Evolutionary conservation across 2,329 filamentous ascomycete species (phyloP), one percentile per base, ranked within the genome.

Genomic region (Verticillium alfalfae): DNA sequence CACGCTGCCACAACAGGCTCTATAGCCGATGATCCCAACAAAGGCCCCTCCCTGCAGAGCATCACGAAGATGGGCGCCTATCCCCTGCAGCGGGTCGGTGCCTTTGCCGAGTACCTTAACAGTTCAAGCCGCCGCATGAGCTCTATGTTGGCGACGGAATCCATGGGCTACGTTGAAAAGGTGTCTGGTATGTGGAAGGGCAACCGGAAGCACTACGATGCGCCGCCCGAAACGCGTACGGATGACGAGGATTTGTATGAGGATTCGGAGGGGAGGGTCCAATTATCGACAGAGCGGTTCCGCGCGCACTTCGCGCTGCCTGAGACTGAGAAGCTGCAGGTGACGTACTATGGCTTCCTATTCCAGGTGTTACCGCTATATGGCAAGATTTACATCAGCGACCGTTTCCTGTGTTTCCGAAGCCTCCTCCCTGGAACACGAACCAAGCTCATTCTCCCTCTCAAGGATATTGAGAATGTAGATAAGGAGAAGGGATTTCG

Each of bases 171-270:
- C 71, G 89, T 97, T 37, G 93, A 96, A 71, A 98, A 97, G 74
- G 93, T 98, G 0, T 96, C 94, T 0, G 94, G 93, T 41, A 98
- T 98, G 91, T 95, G 95, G 87, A 91, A 93, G 67, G 95, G 95
- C 38, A 92, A 92, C 13, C 88, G 89, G 68, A 93, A 89, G 69
- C 94, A 98, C 74, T 99, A 98, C 69, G 88, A 89, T 58, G 90
- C 85, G 54, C 81, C 81, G 2, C 73, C 77, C 55, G 82, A 78
- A 26, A 75, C 83, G 52, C 78, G 76, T 36, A 78, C 79, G 2
- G 83, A 87, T 55, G 83, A 86, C 16, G 81, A 85, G n/a, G 71
- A 75, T 26, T 75, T 79, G 5, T 81, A 82, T 34, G 81, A 82
- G 54, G 80, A 82, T n/a, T 79, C 81, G n/a, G 82, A 92, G 22